Evolutionary conservation across 1,139 yeast species (phyloP), one percentile per base, ranked within the genome.

Genomic region (Candida smagusa): DNA sequence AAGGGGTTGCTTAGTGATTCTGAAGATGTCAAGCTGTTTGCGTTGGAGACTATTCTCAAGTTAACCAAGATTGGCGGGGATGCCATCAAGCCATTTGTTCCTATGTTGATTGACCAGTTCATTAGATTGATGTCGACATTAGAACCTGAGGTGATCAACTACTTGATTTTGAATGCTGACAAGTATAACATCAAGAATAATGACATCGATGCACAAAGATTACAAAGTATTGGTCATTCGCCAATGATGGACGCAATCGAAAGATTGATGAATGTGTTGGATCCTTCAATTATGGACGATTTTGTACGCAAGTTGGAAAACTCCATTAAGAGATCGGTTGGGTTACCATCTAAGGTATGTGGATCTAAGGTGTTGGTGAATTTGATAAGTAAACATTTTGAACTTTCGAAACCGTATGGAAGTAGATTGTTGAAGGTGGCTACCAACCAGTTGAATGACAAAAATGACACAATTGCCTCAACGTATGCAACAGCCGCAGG

Each of bases 211-310:
- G 80, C 87, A 0, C 80, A 81, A 36, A 73, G 97, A 51, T 65
- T 84, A 43, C 84, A 80, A 42, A 77, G 85, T 37, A 72, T 92
- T 32, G 81, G 94, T 0, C 71, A 74, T 21, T 89, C 97, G 0
- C 97, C 97, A 0, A 74, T 90, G 67, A 86, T 89, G 92, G 90
- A 83, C 41, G 84, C 96, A 0, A 72, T 90, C 39, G 96, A 89
- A 48, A 77, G 72, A 36, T 59, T 90, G 48, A 63, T 89, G 42
- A 83, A 77, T 36, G 58, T 72, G 30, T 54, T 84, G 9, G 84
- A 81, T 53, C 79, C 69, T 25, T 58, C 62, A 0, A 56, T 70
- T 33, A 68, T 85, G 63, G 74, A 67, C 0, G 76, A 72, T 2
- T 69, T 83, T 32, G 67, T 87, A 6, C 66, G 64, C 4, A 61